Base-by-base conservation (phyloP, 805 yeast genomes). In the Spathaspora gorwiae region DNA sequence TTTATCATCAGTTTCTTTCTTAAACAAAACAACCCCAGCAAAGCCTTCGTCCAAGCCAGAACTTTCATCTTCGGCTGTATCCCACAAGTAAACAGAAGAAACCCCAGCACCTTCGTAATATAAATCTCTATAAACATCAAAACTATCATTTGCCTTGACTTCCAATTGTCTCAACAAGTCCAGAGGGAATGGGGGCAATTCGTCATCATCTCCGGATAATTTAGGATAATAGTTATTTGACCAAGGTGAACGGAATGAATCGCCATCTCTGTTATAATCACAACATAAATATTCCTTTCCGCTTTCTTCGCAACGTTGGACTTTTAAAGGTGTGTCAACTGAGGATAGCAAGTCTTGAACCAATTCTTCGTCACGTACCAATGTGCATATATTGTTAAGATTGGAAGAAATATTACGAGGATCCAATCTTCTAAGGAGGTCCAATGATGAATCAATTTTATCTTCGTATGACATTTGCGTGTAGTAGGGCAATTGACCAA, bases 191-290 rank as follows among this genome's bases (percentile, higher is more conserved):
- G 94, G 90, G 2, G 89, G 87, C 34, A 72, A 73, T 19, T 70
- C 75, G 41, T 76, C 84, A 42, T 76, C 83, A 42, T 76, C 83
- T 6, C 71, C 61, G 2, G 38, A 41, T 13, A 38, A 48, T 0
- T 57, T 47, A 0, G 87, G 85, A 50, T 73, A 78, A 65, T 87
- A 92, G 49, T 74, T 73, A 60, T 89, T 89, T 15, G 88, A 76
- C 89, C 92, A 90, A 6, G 98, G 99, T 0, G 96, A 87, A 54
- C 98, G 76, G 66, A 78, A 87, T 15, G 90, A 83, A 65, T 92
- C 98, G 7, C 95, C 90, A 60, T 92, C 99, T 54, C 99, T 77
- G 65, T 92, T 92, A 63, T 92, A 92, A 63, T 92, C 99, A 66
- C 98, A 92, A 43, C 90, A 79, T 46, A 92, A 74, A 61, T 75